These are phyloP conservation scores for Leccinum solheimii DNA, from an alignment of 1,284 basidiomycete species.

Conservation along the genomic window DNA sequence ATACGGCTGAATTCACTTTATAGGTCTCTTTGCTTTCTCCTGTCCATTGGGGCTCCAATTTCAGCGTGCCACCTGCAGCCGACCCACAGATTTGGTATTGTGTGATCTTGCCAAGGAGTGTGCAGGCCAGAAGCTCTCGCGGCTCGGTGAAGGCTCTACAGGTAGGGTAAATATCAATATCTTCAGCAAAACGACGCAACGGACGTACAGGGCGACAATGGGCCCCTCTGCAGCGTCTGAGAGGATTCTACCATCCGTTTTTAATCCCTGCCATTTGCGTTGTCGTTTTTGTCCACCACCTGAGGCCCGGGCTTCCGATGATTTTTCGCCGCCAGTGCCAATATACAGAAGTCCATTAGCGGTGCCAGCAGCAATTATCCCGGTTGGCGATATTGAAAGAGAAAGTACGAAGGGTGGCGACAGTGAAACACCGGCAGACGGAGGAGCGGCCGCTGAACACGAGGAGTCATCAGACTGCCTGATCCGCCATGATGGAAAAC, in stretches of 20 bases:
- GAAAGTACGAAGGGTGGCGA: conserved; percentile 74
- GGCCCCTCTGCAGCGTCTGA: conserved; percentile 66
- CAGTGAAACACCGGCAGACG: conserved; percentile 51
- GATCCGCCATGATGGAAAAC: conserved; percentile 16
- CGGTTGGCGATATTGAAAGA: conserved; percentile 54
- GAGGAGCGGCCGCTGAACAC: conserved; percentile 40
- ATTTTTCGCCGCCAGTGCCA: conserved; percentile 66
- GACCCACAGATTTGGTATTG: conserved; percentile 45
- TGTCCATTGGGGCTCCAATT: conserved; percentile 47
- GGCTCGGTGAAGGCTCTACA: conserved; percentile 52
- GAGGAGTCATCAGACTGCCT: conserved; percentile 5
- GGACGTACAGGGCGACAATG: conserved; percentile 61
- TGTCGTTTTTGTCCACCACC: conserved; percentile 50
- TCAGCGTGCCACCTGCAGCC: conserved; percentile 34
- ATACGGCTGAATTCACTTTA: conserved; percentile 64
- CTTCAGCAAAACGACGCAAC: background rate
- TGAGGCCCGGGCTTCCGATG: conserved; percentile 17
- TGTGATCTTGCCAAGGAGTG: conserved; percentile 58
- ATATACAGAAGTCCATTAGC: conserved; percentile 74
- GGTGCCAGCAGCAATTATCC: conserved; percentile 65
- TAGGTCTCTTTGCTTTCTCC: conserved; percentile 41
- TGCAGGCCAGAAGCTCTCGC: conserved; percentile 51
- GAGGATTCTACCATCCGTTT: conserved; percentile 44
- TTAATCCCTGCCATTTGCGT: conserved; percentile 73
- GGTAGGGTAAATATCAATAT: conserved; percentile 1